phyloP scores from a whole-genome alignment of 495 filamentous ascomycete genomes.

The Penicillium canariense region DNA sequence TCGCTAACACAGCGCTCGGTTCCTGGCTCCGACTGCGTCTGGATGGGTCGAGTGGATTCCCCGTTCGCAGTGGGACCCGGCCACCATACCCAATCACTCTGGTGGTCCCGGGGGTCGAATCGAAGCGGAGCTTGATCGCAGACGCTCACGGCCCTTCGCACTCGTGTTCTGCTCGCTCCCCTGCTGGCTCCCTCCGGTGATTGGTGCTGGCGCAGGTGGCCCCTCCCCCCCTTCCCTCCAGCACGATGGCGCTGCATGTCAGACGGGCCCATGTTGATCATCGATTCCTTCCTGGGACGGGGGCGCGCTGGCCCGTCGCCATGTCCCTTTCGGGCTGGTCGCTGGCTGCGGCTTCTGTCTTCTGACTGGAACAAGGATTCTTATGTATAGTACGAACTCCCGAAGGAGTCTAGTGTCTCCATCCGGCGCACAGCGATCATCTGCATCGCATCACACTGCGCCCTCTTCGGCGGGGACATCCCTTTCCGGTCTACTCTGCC shows the following conservation, averaged over 20 bases:
- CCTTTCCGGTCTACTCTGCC: not conserved
- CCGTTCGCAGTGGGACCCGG: constrained; percentile 15
- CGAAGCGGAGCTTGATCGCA: constrained; percentile 8
- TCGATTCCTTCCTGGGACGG: constrained; percentile 9
- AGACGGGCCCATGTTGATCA: constrained; percentile 30
- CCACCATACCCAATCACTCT: constrained; percentile 3
- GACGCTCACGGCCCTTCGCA: not conserved
- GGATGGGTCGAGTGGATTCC: constrained; percentile 20
- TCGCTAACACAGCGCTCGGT: constrained; percentile 3
- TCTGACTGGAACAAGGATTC: not conserved
- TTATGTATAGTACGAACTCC: not conserved
- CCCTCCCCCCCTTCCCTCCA: not conserved
- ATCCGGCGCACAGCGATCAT: constrained; percentile 1
- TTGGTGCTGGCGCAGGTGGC: not conserved
- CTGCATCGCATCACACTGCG: not conserved
- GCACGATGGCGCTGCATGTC: constrained; percentile 27
- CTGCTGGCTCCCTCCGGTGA: not conserved
- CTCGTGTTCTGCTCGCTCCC: not conserved
- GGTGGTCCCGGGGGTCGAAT: not conserved
- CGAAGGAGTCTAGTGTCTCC: not conserved
- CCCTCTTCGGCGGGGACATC: not conserved
- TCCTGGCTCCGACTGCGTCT: constrained; percentile 15
- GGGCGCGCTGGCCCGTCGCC: constrained; percentile 1
- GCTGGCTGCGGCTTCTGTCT: constrained; percentile 1
- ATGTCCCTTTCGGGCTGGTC: not conserved